A percentile compares a stretch with the other conserved stretches of the same genome.
phyloP scores from a whole-genome alignment of 1,284 basidiomycete species.

The Marasmius sp. region DNA sequence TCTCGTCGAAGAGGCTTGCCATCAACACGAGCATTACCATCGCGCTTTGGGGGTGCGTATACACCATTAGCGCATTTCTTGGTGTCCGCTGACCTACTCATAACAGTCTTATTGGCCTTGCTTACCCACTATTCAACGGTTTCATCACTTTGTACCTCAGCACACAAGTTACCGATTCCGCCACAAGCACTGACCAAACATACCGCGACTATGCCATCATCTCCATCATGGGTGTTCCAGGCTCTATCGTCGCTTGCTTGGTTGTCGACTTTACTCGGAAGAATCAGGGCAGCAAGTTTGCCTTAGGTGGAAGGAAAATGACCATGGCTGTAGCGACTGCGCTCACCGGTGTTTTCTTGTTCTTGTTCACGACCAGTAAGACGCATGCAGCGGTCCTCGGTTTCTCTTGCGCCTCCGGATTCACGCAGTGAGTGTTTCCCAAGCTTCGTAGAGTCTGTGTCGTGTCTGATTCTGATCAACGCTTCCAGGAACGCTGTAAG shows the following conservation, averaged over 20 bases:
- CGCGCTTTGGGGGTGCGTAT: slow-evolving; percentile 49
- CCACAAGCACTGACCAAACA: slow-evolving; percentile 31
- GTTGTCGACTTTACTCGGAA: slow-evolving; percentile 51
- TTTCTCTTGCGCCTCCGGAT: slow-evolving; percentile 50
- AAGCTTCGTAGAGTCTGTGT: not conserved
- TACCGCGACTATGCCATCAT: slow-evolving; percentile 54
- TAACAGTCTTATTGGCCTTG: slow-evolving; percentile 51
- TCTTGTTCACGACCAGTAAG: slow-evolving; percentile 58
- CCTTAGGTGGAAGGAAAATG: slow-evolving; percentile 50
- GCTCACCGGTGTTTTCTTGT: slow-evolving; percentile 58
- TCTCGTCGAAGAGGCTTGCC: slow-evolving; percentile 47
- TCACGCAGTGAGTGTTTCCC: slow-evolving; percentile 34
- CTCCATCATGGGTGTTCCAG: slow-evolving; percentile 53
- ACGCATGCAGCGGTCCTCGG: slow-evolving; percentile 48
- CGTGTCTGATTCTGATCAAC: too few relatives aligned
- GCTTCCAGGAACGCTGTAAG: slow-evolving; percentile 33
- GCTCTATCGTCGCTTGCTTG: slow-evolving; percentile 53
- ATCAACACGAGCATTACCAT: slow-evolving; percentile 54
- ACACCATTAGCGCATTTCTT: not conserved
- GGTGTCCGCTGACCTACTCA: not conserved
- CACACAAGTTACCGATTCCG: slow-evolving; percentile 32
- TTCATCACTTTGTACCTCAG: slow-evolving; percentile 56
- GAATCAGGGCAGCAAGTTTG: slow-evolving; percentile 22
- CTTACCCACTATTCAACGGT: slow-evolving; percentile 57
- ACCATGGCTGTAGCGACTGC: slow-evolving; percentile 51